Evolutionary conservation across 495 filamentous ascomycete genomes (phyloP), one percentile per base, ranked within the genome.

Genomic region (Aspergillus diversus): DNA sequence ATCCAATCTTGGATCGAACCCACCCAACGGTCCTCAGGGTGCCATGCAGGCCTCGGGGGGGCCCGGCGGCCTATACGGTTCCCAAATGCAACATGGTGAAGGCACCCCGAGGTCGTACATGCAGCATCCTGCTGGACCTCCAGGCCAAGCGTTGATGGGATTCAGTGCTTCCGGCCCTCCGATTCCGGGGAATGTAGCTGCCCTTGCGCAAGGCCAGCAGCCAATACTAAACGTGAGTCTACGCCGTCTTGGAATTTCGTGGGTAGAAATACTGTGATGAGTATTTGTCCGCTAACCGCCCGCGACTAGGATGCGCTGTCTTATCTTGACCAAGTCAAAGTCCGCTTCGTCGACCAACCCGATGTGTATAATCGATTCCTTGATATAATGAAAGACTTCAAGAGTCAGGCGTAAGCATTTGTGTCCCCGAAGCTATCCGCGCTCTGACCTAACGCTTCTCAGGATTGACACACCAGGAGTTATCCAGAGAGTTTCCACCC

Each of bases 381-480:
- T 56, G 95, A 99, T 66, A 99, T 99, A 55, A 99, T 99, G 96
- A 99, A 99, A 75, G 96, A 99, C 64, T 99, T 99, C 79, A 99
- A 99, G 79, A 97, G 93, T 69, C 93, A 97, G 78, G 91, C 93
- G 87, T 95, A 77, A 80, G 91, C 83, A 58, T 63, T 39, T 16
- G 9, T 12, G 5, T 51, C 53, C 34, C 42, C 7, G 43, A 49
- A 47, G 48, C 0, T 27, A 48, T 35, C 35, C 16, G 27, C 34
- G 37, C 39, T 11, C 56, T 27, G 9, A 61, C 53, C 68, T 75
- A 56, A 71, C 64, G 57, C 17, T 16, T 17, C 35, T 37, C 72
- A 95, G 91, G 7, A 99, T 99, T 71, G 93, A 99, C 72, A 99
- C 96, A 0, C 96, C 96, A 3, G 96, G 96, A 12, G 96, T 99